Percentiles rank a stretch among this genome's conserved stretches.
Evolutionary conservation across 2,329 filamentous ascomycete genomes (phyloP).

Genomic region (Xylaria polymorpha): DNA sequence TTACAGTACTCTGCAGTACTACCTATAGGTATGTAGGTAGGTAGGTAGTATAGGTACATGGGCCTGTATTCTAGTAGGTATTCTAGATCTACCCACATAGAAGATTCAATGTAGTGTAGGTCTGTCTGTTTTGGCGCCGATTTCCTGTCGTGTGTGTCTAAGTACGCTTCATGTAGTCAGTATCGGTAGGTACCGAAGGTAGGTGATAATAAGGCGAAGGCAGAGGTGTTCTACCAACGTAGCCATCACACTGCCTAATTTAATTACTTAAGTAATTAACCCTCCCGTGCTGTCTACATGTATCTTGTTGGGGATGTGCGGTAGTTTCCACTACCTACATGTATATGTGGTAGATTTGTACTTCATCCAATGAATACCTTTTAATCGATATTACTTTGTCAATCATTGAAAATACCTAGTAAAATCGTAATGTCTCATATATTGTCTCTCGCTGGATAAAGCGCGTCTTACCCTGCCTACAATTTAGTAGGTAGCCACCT

Average conservation of each 20-base stretch:
- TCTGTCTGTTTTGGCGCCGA: neutral
- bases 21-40: neutral
- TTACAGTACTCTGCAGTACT: neutral
- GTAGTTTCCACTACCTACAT: neutral
- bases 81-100: constrained; percentile 7
- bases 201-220: neutral
- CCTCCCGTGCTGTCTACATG: too few species aligned
- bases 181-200: neutral
- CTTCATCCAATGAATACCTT: neutral
- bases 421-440: neutral
- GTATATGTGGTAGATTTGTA: too few species aligned
- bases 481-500: neutral
- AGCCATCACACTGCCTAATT: neutral
- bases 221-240: neutral
- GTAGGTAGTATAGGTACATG: neutral
- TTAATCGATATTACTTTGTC: neutral
- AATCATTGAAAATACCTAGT: neutral
- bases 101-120: neutral
- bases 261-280: neutral
- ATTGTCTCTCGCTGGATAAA: neutral
- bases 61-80: neutral
- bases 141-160: constrained; percentile 10
- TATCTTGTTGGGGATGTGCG: neutral
- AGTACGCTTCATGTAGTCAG: neutral
- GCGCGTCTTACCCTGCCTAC: neutral